A percentile compares a stretch with the other conserved stretches of the same genome.
Evolutionary conservation across 768 basidiomycete genomes (phyloP).

Genomic region (Imleria badia): DNA sequence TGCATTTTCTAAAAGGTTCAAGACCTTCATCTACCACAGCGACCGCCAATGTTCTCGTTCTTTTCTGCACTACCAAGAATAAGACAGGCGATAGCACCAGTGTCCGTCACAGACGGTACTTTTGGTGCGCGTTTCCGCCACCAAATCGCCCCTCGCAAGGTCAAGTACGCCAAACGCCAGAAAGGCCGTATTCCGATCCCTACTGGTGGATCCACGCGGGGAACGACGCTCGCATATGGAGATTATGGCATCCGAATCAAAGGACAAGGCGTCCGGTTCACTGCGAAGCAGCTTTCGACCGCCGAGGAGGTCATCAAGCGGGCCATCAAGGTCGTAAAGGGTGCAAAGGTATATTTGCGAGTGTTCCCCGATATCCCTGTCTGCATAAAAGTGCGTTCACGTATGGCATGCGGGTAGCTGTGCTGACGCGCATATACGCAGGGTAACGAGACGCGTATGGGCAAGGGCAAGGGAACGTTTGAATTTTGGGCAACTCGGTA

Average conservation of each 20-base stretch:
- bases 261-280: slow-evolving; percentile 75
- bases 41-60: slow-evolving; percentile 23
- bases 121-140: slow-evolving; percentile 40
- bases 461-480: slow-evolving; percentile 97
- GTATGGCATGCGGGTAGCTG: background rate
- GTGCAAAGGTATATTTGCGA: slow-evolving; percentile 79
- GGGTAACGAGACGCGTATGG: slow-evolving; percentile 99
- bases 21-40: background rate
- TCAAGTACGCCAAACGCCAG: slow-evolving; percentile 85
- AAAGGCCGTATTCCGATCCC: slow-evolving; percentile 88
- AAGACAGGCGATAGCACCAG: slow-evolving; percentile 8
- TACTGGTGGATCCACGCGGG: slow-evolving; percentile 87
- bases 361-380: slow-evolving; percentile 98
- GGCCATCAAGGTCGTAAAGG: slow-evolving; percentile 88
- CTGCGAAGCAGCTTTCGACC: slow-evolving; percentile 85
- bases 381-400: slow-evolving; percentile 78
- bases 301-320: slow-evolving; percentile 87
- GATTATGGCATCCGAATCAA: slow-evolving; percentile 92
- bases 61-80: slow-evolving; percentile 15
- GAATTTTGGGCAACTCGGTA: slow-evolving; percentile 97
- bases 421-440: slow-evolving; percentile 28
- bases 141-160: slow-evolving; percentile 79
- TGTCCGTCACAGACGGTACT: slow-evolving; percentile 10
- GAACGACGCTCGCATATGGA: slow-evolving; percentile 89
- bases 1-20: background rate